Conservation (phyloP, 257 asterid genomes). For the Jasminum sambac region DNA sequence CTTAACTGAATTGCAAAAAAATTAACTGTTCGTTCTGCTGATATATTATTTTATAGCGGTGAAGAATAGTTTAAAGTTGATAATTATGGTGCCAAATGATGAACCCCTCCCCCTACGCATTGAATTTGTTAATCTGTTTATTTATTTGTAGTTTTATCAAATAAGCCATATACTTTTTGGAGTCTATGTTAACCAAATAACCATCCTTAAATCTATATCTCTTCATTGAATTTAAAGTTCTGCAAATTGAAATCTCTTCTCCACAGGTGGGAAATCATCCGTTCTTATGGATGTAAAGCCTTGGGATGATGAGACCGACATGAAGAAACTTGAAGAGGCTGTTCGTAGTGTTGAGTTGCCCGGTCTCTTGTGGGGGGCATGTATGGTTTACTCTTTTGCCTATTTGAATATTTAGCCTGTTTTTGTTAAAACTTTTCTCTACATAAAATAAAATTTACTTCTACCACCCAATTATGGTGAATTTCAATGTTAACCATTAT, state of each 20-base stretch:
- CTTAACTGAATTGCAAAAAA: not conserved
- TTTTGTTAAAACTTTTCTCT: too few relatives aligned
- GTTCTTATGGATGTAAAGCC: conserved; percentile 93
- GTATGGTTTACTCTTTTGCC: conserved; percentile 36
- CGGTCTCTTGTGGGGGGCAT: conserved; percentile 98
- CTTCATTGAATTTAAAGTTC: not conserved
- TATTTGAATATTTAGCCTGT: not conserved
- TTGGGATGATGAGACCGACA: conserved; percentile 98
- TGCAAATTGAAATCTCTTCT: not conserved
- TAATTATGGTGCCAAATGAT: not conserved
- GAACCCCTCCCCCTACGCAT: not conserved
- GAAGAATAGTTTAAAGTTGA: not conserved
- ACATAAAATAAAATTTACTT: too few relatives aligned
- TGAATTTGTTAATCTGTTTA: not conserved
- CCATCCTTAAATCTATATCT: not conserved
- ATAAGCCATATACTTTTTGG: not conserved
- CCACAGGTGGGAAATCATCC: conserved; percentile 94
- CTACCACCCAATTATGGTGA: too few relatives aligned
- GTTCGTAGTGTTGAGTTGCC: conserved; percentile 67
- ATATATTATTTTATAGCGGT: not conserved
- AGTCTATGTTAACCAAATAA: not conserved
- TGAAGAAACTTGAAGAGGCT: conserved; percentile 87
- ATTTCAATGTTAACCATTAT: too few relatives aligned
- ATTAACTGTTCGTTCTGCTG: not conserved
- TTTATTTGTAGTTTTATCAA: not conserved